Evolutionary conservation across 2,329 filamentous ascomycete genomes (phyloP).

Genomic region (Coniochaeta pulveracea): DNA sequence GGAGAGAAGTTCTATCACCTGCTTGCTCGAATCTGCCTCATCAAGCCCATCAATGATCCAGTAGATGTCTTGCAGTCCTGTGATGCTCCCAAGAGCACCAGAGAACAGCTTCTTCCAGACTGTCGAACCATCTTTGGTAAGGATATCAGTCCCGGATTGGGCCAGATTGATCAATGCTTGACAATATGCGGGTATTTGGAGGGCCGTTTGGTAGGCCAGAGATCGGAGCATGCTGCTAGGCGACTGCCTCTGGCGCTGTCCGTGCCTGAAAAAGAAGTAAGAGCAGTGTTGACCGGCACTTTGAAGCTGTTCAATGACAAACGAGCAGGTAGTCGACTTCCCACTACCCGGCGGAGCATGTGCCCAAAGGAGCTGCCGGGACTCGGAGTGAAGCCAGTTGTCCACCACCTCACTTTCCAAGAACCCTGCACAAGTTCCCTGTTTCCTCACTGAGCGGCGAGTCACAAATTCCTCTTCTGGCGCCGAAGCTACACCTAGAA

Average conservation of each 20-base stretch:
- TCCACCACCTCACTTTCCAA: constrained; percentile 5
- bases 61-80: neutral
- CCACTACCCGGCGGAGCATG: constrained; percentile 9
- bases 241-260: constrained; percentile 6
- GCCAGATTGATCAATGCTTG: constrained; percentile 2
- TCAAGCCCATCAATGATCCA: constrained; percentile 7
- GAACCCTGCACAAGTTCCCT: constrained; percentile 7
- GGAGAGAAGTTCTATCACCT: constrained; percentile 5
- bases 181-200: neutral
- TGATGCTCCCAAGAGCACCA: neutral
- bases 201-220: constrained; percentile 8
- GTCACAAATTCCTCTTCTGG: constrained; percentile 7
- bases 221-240: constrained; percentile 8
- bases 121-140: constrained; percentile 1
- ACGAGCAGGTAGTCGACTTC: constrained; percentile 7
- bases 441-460: constrained; percentile 4
- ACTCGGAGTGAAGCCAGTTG: constrained; percentile 3
- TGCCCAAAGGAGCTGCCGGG: constrained; percentile 5
- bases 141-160: constrained; percentile 1
- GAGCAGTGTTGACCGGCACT: constrained; percentile 3
- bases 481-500: constrained; percentile 1
- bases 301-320: constrained; percentile 8
- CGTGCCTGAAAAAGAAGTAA: constrained; percentile 9
- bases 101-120: constrained; percentile 5
- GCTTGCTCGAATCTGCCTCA: constrained; percentile 5